Base-by-base conservation (phyloP, 176 grass and related monocot species). In the Ananas comosus region DNA sequence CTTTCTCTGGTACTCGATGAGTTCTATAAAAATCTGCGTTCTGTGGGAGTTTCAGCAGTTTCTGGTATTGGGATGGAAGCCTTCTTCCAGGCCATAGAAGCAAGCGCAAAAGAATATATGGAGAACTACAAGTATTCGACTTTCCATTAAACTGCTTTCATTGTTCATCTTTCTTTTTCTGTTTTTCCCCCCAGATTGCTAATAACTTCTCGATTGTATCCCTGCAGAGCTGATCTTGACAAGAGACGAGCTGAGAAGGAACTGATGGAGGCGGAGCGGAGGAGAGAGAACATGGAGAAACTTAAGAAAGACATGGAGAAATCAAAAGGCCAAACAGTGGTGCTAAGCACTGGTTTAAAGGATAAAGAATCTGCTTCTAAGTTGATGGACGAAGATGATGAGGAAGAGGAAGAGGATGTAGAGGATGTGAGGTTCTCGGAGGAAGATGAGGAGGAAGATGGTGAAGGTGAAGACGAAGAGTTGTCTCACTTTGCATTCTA, bases 11-110 rank as follows among this genome's bases (percentile, higher is more conserved):
- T 72, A 12, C 82, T 97, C 51, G 89, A 97, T 14, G 94, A 97
- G 65, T 97, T 97, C 51, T 97, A 97, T 70, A 92, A 88, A 22
- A 97, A 90, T 54, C 66, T 97, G 65, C 79, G 69, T 10, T 83
- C 94, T n/a, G 89, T 97, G 10, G 89, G 94, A 76, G 89, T 97
- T 72, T 97, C 94, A 7, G 89, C 89, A 3, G 72, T 97, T 75
- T 92, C 89, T 74, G 89, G 86, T 63, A 48, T 64, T 70, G 94
- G 89, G 74, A 80, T 97, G 61, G 67, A 88, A 78, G 23, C 74
- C 58, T 97, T 93, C 80, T 93, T 83, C 73, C 79, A 81, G 70
- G 86, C 94, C 59, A 79, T 97, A 67, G 84, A 97, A 85, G 73
- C 69, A 50, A 92, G 94, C 4, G 84, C 79, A 50, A 85, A 81